These are phyloP conservation scores for Xylariaceae sp. DNA, from an alignment of 2,329 filamentous ascomycete species.

Conservation along the genomic window DNA sequence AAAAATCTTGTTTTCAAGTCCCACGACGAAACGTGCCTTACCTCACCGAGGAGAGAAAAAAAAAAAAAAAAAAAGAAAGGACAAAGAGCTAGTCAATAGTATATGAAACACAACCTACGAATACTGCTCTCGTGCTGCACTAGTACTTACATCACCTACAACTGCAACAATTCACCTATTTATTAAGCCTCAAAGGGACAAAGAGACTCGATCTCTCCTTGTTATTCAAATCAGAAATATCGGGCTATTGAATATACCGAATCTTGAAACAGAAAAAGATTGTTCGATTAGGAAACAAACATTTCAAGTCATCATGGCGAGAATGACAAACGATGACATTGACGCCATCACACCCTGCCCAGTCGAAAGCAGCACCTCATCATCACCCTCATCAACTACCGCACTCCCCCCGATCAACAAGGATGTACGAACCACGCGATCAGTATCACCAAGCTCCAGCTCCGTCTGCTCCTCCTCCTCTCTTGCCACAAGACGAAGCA, in stretches of 20 bases:
- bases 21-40: not conserved
- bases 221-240: not conserved
- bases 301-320: not conserved
- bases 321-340: slow-evolving; percentile 27
- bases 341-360: slow-evolving; percentile 34
- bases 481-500: slow-evolving; percentile 6
- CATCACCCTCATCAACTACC: slow-evolving; percentile 5
- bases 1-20: not conserved
- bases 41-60: too few relatives aligned
- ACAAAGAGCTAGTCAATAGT: too few relatives aligned
- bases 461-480: slow-evolving; percentile 23
- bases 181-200: not conserved
- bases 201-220: not conserved
- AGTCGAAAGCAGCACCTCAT: slow-evolving; percentile 7
- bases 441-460: slow-evolving; percentile 23
- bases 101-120: too few relatives aligned
- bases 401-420: slow-evolving; percentile 8
- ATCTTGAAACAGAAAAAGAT: not conserved
- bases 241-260: not conserved
- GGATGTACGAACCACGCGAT: slow-evolving; percentile 20
- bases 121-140: too few relatives aligned
- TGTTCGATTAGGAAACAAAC: not conserved
- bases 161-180: not conserved
- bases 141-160: too few relatives aligned
- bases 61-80: not conserved